These are phyloP conservation scores for Ceratocystis huliohia DNA, from an alignment of 2,329 filamentous ascomycete genomes.

Conservation along the genomic window DNA sequence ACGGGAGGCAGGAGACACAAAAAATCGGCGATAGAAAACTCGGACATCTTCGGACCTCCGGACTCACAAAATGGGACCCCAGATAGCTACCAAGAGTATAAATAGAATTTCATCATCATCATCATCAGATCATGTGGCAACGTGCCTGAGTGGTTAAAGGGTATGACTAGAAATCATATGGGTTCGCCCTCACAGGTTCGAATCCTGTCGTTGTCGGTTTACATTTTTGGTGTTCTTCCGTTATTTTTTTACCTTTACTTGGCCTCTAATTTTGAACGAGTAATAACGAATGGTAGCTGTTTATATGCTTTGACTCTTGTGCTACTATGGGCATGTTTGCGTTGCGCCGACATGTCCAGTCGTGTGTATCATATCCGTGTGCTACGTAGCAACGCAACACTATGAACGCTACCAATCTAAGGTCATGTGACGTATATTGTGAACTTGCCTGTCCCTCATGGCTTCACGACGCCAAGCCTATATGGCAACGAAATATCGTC, in stretches of 20 bases:
- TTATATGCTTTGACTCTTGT: not conserved
- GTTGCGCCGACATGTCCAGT: not conserved
- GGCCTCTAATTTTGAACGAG: not conserved
- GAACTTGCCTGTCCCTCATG: no score
- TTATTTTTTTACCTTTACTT: not conserved
- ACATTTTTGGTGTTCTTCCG: not conserved
- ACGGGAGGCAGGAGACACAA: no score
- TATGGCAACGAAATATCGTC: not conserved
- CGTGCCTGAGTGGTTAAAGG: constrained; percentile 20
- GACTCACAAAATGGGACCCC: no score
- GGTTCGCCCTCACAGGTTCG: constrained; percentile 17
- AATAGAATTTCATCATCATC: no score
- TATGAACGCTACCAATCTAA: not conserved
- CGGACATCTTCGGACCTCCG: no score
- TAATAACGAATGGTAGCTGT: not conserved
- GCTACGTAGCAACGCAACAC: not conserved
- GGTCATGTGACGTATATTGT: not conserved
- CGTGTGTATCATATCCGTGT: not conserved
- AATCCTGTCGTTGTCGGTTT: constrained; percentile 17
- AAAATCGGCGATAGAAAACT: no score
- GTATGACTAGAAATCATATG: constrained; percentile 19
- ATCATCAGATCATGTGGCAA: constrained; percentile 4
- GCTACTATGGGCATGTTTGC: not conserved
- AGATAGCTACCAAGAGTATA: no score
- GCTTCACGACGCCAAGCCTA: not conserved